A percentile compares a stretch with the other conserved stretches of the same genome.
Conservation (phyloP, 345 rosid genomes). For the Syzygium aqueum region DNA sequence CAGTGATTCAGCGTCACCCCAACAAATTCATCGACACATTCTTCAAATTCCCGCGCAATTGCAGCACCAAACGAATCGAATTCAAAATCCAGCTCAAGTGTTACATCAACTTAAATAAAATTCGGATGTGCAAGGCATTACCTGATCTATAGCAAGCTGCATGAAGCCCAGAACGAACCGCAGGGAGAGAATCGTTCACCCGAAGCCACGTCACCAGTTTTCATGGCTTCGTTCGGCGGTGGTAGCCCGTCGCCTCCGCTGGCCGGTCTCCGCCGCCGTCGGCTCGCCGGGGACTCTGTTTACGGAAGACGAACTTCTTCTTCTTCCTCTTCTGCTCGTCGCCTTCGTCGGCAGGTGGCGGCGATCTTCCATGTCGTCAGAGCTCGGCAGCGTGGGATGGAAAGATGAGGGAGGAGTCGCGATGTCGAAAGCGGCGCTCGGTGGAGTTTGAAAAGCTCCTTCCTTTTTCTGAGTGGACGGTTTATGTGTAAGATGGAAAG, state of each 20-base stretch:
- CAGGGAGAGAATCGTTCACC: not conserved
- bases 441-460: not conserved
- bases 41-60: no score
- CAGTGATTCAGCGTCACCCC: no score
- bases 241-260: not conserved
- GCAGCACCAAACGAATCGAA: no score
- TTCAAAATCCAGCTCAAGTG: no score
- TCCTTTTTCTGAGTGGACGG: not conserved
- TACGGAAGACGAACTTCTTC: not conserved
- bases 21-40: no score
- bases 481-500: not conserved
- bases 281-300: not conserved
- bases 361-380: not conserved
- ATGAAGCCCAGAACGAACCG: not conserved
- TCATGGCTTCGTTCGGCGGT: not conserved
- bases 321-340: not conserved
- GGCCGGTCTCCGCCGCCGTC: no score
- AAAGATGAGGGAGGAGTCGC: rapidly evolving
- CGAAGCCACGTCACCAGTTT: rapidly evolving
- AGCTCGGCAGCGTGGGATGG: not conserved
- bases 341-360: not conserved
- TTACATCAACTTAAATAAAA: not conserved
- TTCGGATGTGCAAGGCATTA: not conserved
- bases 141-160: not conserved
- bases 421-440: rapidly evolving